Evolutionary conservation across 2,329 filamentous ascomycete genomes (phyloP), one percentile per base, ranked within the genome.

Genomic region (Chaetomiaceae sp.): DNA sequence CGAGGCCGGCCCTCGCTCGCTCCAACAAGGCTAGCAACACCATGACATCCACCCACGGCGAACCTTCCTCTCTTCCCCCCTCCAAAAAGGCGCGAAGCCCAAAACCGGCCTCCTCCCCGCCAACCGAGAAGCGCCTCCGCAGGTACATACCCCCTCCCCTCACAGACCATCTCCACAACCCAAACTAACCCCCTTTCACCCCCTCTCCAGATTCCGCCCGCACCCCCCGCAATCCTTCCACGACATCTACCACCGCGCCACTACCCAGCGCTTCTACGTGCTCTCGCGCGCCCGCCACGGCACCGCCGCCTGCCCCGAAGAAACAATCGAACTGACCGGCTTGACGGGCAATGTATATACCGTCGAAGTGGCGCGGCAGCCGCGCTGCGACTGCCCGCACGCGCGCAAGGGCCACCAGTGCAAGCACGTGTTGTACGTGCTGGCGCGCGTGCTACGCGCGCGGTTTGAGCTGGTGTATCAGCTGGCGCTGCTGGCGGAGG

Each of bases 321-420:
- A 85, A 58, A 65, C 61, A 1, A 67, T 85, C 38, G 68, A 78
- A 47, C 66, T 85, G 50, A 76, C 80, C 0, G 82, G 81, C 1
- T 77, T 76, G 9, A 84, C 79, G 1, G 81, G 81, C 14, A 84
- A 84, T 52, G 68, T 85, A 47, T 85, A 86, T 60, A 74, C 64
- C 0, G 72, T 84, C 26, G 64, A 64, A 27, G 72, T 85, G 42
- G 65, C 66, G 3, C 68, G 68, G n/a, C 56, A 68, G 15, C 76
- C 78, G 0, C 64, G 55, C 0, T 84, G 80, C 59, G 67, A 70
- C 39, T 83, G 80, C 50, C 78, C 78, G 1, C 72, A 81, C 47
- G 71, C 69, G 1, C 55, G 49, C 20, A 68, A 69, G 27, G 75
- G 76, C 0, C 71, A 77, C 26, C 77, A 81, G 50, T 84, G 81